Evolutionary conservation across 1,139 yeast species (phyloP).

Genomic region (Candida neerlandica): DNA sequence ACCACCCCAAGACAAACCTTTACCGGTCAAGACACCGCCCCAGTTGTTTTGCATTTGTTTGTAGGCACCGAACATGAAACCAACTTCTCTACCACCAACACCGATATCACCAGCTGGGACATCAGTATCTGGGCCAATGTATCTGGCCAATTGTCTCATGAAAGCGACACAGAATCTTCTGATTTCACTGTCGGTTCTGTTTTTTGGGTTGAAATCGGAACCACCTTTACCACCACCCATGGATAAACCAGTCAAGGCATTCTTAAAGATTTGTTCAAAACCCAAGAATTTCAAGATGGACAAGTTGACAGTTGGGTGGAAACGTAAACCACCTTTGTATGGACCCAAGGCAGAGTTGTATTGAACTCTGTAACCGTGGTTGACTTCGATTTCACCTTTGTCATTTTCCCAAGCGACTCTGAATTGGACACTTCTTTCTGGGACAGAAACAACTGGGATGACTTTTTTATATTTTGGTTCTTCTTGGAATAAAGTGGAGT

Average conservation of each 20-base stretch:
- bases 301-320: conserved; percentile 95
- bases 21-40: conserved; percentile 98
- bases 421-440: conserved; percentile 95
- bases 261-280: conserved; percentile 97
- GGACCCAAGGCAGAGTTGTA: conserved; percentile 98
- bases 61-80: conserved; percentile 96
- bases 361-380: conserved; percentile 98
- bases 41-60: conserved; percentile 87
- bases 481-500: conserved; percentile 85
- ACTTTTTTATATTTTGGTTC: conserved; percentile 91
- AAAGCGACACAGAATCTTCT: conserved; percentile 95
- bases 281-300: conserved; percentile 95
- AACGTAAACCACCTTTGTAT: conserved; percentile 97
- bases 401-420: conserved; percentile 98
- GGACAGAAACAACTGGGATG: conserved; percentile 87
- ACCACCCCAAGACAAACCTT: conserved; percentile 98
- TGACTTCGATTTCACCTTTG: conserved; percentile 86
- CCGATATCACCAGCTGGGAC: conserved; percentile 98
- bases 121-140: conserved; percentile 96
- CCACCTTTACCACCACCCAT: conserved; percentile 99
- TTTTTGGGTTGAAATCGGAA: conserved; percentile 96
- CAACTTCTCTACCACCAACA: conserved; percentile 91
- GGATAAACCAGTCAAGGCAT: conserved; percentile 94
- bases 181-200: conserved; percentile 87
- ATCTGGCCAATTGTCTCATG: conserved; percentile 94